A percentile compares a stretch with the other conserved stretches of the same genome.
Conservation (phyloP, 2,329 filamentous ascomycete genomes). For the Acrocalymma vagum region DNA sequence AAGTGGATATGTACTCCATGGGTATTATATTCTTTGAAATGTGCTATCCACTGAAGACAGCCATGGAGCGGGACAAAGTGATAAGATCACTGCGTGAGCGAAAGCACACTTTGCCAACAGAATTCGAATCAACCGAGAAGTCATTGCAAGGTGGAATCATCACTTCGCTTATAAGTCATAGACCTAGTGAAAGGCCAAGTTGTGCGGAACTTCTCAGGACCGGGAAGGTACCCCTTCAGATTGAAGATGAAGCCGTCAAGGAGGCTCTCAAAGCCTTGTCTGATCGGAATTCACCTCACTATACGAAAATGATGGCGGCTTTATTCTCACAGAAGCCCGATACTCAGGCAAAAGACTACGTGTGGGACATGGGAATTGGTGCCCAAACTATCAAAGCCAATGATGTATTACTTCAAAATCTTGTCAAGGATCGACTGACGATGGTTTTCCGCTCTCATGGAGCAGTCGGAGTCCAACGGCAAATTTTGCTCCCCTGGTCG, state of each 20-base stretch:
- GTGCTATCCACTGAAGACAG: constrained; percentile 72
- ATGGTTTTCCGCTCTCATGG: constrained; percentile 89
- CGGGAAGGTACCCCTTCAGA: constrained; percentile 86
- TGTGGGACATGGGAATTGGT: constrained; percentile 55
- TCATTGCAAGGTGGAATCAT: constrained; percentile 78
- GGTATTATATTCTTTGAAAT: constrained; percentile 99
- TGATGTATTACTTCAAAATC: constrained; percentile 74
- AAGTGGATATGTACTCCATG: constrained; percentile 98
- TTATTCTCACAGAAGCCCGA: constrained; percentile 77
- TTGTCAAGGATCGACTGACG: constrained; percentile 77
- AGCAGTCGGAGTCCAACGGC: constrained; percentile 80
- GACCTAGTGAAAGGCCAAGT: constrained; percentile 82
- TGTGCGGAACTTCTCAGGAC: constrained; percentile 84
- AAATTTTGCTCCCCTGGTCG: constrained; percentile 82
- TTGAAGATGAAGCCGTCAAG: constrained; percentile 90
- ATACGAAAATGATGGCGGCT: constrained; percentile 86
- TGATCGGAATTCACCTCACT: constrained; percentile 85
- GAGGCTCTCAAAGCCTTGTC: constrained; percentile 82
- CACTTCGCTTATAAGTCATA: constrained; percentile 79
- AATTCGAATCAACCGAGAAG: constrained; percentile 76
- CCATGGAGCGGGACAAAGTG: constrained; percentile 70
- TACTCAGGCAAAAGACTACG: constrained; percentile 77
- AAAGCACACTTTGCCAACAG: constrained; percentile 72
- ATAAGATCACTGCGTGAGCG: constrained; percentile 74
- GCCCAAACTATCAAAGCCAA: constrained; percentile 45